Conservation (phyloP, 257 asterid genomes). For the Solanum rostratum region DNA sequence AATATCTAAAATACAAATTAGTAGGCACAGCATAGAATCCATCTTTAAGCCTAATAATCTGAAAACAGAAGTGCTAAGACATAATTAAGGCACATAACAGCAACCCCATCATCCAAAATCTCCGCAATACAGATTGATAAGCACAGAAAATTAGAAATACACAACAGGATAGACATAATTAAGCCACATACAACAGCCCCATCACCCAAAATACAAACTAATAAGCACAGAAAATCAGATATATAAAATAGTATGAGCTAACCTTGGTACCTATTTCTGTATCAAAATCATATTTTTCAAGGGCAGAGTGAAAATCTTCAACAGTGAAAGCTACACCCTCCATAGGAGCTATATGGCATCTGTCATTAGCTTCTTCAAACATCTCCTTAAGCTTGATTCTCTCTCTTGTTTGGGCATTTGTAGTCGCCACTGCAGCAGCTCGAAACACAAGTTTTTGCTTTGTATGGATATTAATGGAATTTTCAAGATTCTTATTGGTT, state of each 20-base stretch:
- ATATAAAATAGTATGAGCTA: neutral
- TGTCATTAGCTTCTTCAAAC: conserved; percentile 83
- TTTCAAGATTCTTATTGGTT: neutral
- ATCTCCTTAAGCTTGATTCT: conserved; percentile 68
- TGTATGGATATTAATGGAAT: conserved; percentile 5
- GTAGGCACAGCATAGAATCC: neutral
- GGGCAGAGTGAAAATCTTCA: conserved; percentile 60
- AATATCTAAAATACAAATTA: neutral
- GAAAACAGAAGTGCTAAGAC: neutral
- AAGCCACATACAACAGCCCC: neutral
- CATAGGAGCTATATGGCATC: conserved; percentile 70
- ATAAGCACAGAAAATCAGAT: neutral
- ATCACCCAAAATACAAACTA: neutral
- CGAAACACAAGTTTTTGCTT: conserved; percentile 17
- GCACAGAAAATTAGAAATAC: neutral
- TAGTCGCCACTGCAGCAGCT: conserved; percentile 29
- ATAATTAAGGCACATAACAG: neutral
- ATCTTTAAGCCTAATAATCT: neutral
- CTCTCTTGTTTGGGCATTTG: conserved; percentile 58
- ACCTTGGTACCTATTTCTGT: conserved; percentile 88
- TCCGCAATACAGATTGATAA: neutral
- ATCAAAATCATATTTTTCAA: conserved; percentile 71
- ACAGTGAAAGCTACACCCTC: conserved; percentile 70
- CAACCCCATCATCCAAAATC: neutral
- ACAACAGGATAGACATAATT: neutral